A percentile compares a stretch with the other conserved stretches of the same genome.
phyloP scores from a whole-genome alignment of 495 filamentous ascomycete genomes.

The Trichoderma asperelloides region DNA sequence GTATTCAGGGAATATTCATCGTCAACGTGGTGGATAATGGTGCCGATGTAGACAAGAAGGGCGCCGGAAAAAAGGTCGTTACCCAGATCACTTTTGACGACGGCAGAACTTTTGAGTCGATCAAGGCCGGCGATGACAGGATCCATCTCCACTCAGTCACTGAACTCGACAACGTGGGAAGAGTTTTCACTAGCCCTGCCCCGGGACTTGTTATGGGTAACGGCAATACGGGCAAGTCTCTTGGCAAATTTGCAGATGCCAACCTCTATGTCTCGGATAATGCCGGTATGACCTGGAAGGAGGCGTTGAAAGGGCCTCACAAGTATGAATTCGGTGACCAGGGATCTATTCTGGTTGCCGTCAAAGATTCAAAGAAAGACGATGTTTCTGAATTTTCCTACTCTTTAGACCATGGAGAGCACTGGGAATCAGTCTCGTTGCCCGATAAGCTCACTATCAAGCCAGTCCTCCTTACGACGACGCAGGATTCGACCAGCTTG shows the following conservation, averaged over 20 bases:
- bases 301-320: conserved; percentile 69
- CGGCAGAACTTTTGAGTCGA: conserved; percentile 60
- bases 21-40: conserved; percentile 86
- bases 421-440: conserved; percentile 61
- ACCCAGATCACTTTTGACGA: conserved; percentile 90
- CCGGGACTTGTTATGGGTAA: conserved; percentile 89
- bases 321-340: conserved; percentile 93
- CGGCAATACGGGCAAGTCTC: conserved; percentile 72
- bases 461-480: conserved; percentile 69
- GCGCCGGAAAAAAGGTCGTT: conserved; percentile 53
- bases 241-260: conserved; percentile 53
- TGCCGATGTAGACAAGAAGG: conserved; percentile 55
- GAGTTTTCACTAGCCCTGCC: conserved; percentile 88
- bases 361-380: conserved; percentile 60
- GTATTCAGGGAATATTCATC: conserved; percentile 83
- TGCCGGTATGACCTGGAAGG: conserved; percentile 75
- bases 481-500: conserved; percentile 79
- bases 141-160: conserved; percentile 91
- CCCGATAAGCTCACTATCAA: conserved; percentile 51
- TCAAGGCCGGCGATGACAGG: conserved; percentile 45
- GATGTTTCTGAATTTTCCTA: conserved; percentile 51
- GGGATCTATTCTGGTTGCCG: conserved; percentile 76
- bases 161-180: conserved; percentile 63
- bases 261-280: conserved; percentile 85
- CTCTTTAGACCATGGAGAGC: conserved; percentile 78